Evolutionary conservation across 1,284 basidiomycete genomes (phyloP).

Genomic region (Peniophora sp.): DNA sequence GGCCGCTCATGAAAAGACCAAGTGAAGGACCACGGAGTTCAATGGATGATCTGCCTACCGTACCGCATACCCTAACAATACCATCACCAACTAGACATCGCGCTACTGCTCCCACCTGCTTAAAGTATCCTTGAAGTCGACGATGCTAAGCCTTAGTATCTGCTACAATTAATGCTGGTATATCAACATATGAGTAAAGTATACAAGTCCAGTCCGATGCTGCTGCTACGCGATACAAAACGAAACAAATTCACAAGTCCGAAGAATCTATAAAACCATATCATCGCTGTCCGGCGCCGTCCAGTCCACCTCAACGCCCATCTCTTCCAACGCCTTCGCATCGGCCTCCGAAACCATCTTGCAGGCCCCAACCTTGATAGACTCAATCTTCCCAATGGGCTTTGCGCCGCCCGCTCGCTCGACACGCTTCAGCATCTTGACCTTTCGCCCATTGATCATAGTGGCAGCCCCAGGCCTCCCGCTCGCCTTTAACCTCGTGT

Average conservation of each 20-base stretch:
- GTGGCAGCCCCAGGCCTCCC: neutral
- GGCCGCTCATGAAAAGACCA: neutral
- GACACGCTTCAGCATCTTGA: slow-evolving; percentile 5
- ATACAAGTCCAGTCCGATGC: too few species aligned
- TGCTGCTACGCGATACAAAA: too few species aligned
- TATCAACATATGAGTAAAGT: too few species aligned
- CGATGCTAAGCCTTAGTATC: too few species aligned
- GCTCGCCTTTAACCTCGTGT: slow-evolving; percentile 14
- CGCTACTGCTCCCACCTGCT: too few species aligned
- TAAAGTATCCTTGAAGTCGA: too few species aligned
- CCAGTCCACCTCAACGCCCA: slow-evolving; percentile 21
- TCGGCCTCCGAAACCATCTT: slow-evolving; percentile 19
- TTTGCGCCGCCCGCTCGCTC: neutral
- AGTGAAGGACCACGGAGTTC: neutral
- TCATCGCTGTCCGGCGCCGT: neutral
- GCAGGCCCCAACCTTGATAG: slow-evolving; percentile 6
- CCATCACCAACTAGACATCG: too few species aligned
- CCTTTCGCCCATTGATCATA: slow-evolving; percentile 2
- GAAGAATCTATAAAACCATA: too few species aligned
- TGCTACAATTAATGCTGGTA: too few species aligned
- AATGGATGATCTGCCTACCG: too few species aligned
- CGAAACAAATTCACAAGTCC: too few species aligned
- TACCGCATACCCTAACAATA: too few species aligned
- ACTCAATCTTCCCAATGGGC: slow-evolving; percentile 1
- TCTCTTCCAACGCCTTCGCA: slow-evolving; percentile 25